Conservation (phyloP, 1,284 basidiomycete genomes). For the Cutaneotrichosporon arboriforme region DNA sequence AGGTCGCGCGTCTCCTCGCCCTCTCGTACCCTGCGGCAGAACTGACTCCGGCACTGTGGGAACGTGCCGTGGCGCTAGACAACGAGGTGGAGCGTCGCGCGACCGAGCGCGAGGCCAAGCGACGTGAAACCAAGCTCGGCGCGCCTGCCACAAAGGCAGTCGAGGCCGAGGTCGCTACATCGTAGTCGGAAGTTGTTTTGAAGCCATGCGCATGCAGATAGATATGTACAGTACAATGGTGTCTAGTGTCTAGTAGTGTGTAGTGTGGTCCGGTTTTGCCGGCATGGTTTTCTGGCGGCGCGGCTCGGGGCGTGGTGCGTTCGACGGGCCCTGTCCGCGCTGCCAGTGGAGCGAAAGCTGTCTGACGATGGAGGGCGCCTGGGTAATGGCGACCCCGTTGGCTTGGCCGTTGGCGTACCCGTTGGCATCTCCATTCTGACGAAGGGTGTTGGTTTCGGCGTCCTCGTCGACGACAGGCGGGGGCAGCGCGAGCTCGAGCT, state of each 20-base stretch:
- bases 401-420: too few relatives aligned
- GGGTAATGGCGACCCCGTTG: too few relatives aligned
- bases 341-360: too few relatives aligned
- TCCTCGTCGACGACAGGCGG: not conserved
- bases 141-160: conserved; percentile 3
- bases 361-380: too few relatives aligned
- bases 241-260: too few relatives aligned
- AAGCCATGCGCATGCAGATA: not conserved
- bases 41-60: conserved; percentile 33
- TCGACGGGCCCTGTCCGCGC: too few relatives aligned
- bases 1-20: conserved; percentile 39
- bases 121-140: conserved; percentile 11
- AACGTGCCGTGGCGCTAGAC: conserved; percentile 31
- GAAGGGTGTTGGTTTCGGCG: too few relatives aligned
- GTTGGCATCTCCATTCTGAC: not conserved
- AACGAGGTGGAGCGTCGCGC: conserved; percentile 26
- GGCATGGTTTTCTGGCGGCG: too few relatives aligned
- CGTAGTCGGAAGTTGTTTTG: not conserved
- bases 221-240: conserved; percentile 1
- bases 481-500: not conserved
- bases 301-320: too few relatives aligned
- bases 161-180: not conserved
- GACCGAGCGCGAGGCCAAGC: conserved; percentile 8
- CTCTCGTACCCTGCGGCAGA: conserved; percentile 27
- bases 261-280: too few relatives aligned